Evolutionary conservation across 164 flowering plant genomes (phyloP).

Genomic region (Magnolia kwangsiensis): DNA sequence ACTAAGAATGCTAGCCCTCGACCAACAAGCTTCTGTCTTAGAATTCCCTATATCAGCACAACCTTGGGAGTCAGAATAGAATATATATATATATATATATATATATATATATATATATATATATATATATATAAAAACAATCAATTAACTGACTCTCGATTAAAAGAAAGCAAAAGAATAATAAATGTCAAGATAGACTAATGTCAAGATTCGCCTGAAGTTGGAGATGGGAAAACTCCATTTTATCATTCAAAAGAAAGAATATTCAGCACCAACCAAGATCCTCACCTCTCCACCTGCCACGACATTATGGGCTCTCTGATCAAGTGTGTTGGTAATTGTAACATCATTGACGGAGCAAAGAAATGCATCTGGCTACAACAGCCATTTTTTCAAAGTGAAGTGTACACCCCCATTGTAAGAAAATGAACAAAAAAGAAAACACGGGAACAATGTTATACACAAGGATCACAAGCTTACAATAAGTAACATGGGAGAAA

Average conservation of each 20-base stretch:
- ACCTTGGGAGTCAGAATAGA: constrained; percentile 10
- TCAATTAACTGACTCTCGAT: neutral
- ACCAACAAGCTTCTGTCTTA: constrained; percentile 87
- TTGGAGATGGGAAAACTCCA: neutral
- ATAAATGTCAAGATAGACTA: neutral
- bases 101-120: too few species aligned
- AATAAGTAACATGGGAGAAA: neutral
- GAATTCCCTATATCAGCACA: constrained; percentile 51
- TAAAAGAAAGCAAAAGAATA: neutral
- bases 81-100: too few species aligned
- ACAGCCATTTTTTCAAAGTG: constrained; percentile 23
- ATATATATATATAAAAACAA: constrained; percentile 3
- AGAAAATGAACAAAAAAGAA: neutral
- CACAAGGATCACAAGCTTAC: neutral
- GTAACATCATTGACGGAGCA: constrained; percentile 92
- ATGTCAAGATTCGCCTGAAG: constrained; percentile 5
- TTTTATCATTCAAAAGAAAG: neutral
- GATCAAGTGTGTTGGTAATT: constrained; percentile 75
- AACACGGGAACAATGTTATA: neutral
- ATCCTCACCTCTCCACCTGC: constrained; percentile 72
- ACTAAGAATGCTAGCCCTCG: constrained; percentile 92
- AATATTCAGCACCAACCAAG: neutral
- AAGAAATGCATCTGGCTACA: constrained; percentile 99
- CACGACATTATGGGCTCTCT: constrained; percentile 63
- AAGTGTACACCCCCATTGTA: neutral